These are phyloP conservation scores for Vigna trinervia DNA, from an alignment of 306 rosid species.

Conservation along the genomic window DNA sequence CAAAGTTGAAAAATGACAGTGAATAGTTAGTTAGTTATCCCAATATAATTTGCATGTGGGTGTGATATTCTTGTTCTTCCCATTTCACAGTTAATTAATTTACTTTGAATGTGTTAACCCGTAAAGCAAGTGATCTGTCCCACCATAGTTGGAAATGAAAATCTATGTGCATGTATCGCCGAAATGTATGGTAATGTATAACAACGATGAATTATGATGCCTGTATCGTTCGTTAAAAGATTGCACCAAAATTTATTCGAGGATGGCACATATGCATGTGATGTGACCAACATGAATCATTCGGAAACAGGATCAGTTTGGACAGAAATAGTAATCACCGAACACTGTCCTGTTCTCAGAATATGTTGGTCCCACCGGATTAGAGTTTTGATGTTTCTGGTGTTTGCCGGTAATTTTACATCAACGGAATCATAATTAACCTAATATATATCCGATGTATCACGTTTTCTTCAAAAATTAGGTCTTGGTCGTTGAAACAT, in stretches of 20 bases:
- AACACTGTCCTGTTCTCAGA: neutral
- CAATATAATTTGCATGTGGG: too few species aligned
- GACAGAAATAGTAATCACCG: conserved; percentile 26
- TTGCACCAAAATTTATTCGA: conserved; percentile 1
- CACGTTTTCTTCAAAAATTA: neutral
- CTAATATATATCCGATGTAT: neutral
- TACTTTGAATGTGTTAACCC: too few species aligned
- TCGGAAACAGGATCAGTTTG: conserved; percentile 9
- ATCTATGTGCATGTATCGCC: too few species aligned
- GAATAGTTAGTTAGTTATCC: too few species aligned
- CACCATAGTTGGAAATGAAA: too few species aligned
- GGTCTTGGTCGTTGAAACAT: neutral
- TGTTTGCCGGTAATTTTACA: conserved; percentile 10
- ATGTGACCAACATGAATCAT: neutral
- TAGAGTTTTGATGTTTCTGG: neutral
- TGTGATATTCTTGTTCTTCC: too few species aligned
- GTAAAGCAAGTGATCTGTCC: too few species aligned
- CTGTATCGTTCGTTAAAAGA: neutral
- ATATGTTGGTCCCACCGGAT: conserved; percentile 25
- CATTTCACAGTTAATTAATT: too few species aligned
- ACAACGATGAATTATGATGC: too few species aligned
- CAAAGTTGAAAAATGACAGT: too few species aligned
- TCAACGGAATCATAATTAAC: neutral
- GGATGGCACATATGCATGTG: conserved; percentile 33
- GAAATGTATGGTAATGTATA: too few species aligned